A percentile compares a stretch with the other conserved stretches of the same genome.
These are phyloP conservation scores for Neobulgaria alba DNA, from an alignment of 2,329 filamentous ascomycete species.

Conservation along the genomic window DNA sequence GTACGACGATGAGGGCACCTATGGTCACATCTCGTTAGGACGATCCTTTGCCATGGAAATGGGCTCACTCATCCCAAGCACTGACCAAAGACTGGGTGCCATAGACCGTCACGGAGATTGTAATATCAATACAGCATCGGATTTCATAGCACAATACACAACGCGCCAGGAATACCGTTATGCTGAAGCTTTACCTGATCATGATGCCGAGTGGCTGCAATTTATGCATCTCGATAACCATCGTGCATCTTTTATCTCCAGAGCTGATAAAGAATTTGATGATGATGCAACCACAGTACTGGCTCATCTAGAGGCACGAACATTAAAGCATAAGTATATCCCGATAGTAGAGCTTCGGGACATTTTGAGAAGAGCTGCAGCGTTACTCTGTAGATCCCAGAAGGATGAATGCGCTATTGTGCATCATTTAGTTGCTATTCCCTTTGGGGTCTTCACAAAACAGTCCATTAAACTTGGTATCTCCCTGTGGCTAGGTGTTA, in stretches of 20 bases:
- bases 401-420: constrained; percentile 71
- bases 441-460: constrained; percentile 87
- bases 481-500: constrained; percentile 92
- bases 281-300: constrained; percentile 59
- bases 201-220: constrained; percentile 56
- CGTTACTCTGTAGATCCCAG: constrained; percentile 71
- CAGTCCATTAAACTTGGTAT: constrained; percentile 93
- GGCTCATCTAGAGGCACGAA: constrained; percentile 62
- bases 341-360: constrained; percentile 69
- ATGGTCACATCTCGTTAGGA: constrained; percentile 85
- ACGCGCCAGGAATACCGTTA: constrained; percentile 93
- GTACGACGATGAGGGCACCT: constrained; percentile 82
- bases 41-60: constrained; percentile 92
- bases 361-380: constrained; percentile 75
- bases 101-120: constrained; percentile 67
- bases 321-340: constrained; percentile 60
- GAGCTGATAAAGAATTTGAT: constrained; percentile 44
- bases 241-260: constrained; percentile 34
- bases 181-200: constrained; percentile 64
- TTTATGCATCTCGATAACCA: constrained; percentile 46
- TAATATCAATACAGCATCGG: constrained; percentile 83
- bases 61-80: constrained; percentile 75
- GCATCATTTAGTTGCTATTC: constrained; percentile 83
- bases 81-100: constrained; percentile 76
- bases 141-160: constrained; percentile 95